These are phyloP conservation scores for Bodo saltans DNA, from an alignment of 78 protist genomes.

Conservation along the genomic window DNA sequence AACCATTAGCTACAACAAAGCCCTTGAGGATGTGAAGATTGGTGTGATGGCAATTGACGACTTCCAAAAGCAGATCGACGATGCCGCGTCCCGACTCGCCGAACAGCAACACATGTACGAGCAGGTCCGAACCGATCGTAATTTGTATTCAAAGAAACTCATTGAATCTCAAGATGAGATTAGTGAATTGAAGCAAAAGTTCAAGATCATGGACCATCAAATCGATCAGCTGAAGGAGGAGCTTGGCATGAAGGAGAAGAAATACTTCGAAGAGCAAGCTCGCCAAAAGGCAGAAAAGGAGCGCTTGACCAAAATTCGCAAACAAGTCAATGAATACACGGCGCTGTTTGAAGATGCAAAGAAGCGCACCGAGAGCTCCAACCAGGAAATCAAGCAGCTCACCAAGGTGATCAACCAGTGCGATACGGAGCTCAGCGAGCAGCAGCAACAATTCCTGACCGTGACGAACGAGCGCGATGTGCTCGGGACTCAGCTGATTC, in stretches of 20 bases:
- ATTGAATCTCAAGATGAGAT: slow-evolving; percentile 77
- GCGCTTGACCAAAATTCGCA: slow-evolving; percentile 36
- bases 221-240: slow-evolving; percentile 82
- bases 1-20: slow-evolving; percentile 34
- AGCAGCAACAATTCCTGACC: slow-evolving; percentile 57
- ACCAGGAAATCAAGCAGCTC: slow-evolving; percentile 56
- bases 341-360: neutral
- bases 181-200: slow-evolving; percentile 75
- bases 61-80: slow-evolving; percentile 63
- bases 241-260: slow-evolving; percentile 43
- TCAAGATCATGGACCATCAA: slow-evolving; percentile 71
- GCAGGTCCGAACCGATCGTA: slow-evolving; percentile 79
- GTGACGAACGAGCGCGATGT: slow-evolving; percentile 78
- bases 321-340: slow-evolving; percentile 25
- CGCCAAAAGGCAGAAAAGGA: neutral
- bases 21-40: slow-evolving; percentile 65
- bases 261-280: slow-evolving; percentile 1
- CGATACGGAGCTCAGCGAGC: slow-evolving; percentile 56
- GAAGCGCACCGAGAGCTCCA: slow-evolving; percentile 24
- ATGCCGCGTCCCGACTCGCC: slow-evolving; percentile 57
- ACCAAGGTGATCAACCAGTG: slow-evolving; percentile 62
- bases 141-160: slow-evolving; percentile 71
- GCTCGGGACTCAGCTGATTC: slow-evolving; percentile 79
- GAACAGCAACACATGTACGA: slow-evolving; percentile 79
- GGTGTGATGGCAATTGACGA: slow-evolving; percentile 45